Percentiles rank a stretch among this genome's conserved stretches.
phyloP scores from a whole-genome alignment of 139 green algal species.

The Chlorella vulgaris region DNA sequence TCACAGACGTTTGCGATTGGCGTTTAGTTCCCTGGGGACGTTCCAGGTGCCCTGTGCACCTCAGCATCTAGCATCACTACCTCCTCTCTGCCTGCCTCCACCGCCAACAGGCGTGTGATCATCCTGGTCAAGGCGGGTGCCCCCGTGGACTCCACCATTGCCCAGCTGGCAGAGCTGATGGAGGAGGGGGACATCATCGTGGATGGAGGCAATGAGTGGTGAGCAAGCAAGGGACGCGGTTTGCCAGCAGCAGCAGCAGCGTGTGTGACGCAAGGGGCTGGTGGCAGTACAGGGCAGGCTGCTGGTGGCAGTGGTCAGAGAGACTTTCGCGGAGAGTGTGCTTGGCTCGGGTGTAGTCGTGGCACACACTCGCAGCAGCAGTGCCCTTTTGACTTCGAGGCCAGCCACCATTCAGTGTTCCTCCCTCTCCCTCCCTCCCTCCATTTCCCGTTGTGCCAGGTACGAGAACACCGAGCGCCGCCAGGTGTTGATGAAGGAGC shows the following conservation, averaged over 20 bases:
- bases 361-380: no score
- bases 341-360: no score
- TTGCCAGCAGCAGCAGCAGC: not conserved
- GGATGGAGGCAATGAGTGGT: constrained; percentile 97
- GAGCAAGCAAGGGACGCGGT: constrained; percentile 19
- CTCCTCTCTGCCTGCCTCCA: not conserved
- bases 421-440: not conserved
- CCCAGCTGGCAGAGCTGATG: constrained; percentile 83
- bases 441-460: not conserved
- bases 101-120: constrained; percentile 81
- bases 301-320: no score
- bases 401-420: no score
- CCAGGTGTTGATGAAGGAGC: constrained; percentile 70
- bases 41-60: no score
- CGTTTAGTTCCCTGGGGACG: no score
- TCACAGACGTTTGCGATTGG: no score
- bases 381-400: no score
- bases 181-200: constrained; percentile 98
- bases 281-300: no score
- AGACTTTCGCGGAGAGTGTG: no score
- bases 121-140: constrained; percentile 97
- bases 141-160: constrained; percentile 95
- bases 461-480: constrained; percentile 99
- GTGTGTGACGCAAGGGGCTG: no score
- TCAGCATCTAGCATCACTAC: not conserved